Conservation (phyloP, 2,329 filamentous ascomycete species). For the Penicillium aurantiogriseum region DNA sequence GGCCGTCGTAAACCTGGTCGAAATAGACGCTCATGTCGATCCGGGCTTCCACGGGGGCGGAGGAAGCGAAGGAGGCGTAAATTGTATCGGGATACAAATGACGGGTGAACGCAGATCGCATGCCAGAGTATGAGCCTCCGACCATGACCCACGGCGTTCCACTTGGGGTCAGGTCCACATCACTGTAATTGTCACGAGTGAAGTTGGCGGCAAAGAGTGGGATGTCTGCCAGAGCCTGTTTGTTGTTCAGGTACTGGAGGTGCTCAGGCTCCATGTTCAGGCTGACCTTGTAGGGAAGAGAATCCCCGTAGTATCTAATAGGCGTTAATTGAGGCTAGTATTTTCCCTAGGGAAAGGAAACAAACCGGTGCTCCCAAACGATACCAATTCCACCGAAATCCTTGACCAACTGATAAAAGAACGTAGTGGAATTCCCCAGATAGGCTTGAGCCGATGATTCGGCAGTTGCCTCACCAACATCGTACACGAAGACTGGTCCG, state of each 20-base stretch:
- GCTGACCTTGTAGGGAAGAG: constrained; percentile 39
- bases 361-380: constrained; percentile 46
- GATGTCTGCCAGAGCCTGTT: constrained; percentile 47
- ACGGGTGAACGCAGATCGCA: constrained; percentile 45
- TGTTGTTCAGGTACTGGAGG: constrained; percentile 44
- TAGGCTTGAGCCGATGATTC: constrained; percentile 42
- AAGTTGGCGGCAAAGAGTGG: constrained; percentile 47
- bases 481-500: constrained; percentile 53
- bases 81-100: constrained; percentile 44
- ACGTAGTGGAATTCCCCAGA: constrained; percentile 29
- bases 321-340: constrained; percentile 3
- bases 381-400: constrained; percentile 42
- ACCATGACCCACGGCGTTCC: constrained; percentile 48
- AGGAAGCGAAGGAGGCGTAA: constrained; percentile 43
- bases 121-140: constrained; percentile 48
- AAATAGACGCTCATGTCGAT: constrained; percentile 54
- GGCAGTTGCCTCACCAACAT: constrained; percentile 48
- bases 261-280: constrained; percentile 39
- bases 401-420: constrained; percentile 33
- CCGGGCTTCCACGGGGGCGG: constrained; percentile 47
- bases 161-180: constrained; percentile 40
- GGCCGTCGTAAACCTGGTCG: constrained; percentile 50
- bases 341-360: background rate
- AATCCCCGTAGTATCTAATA: constrained; percentile 45
- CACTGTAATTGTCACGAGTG: constrained; percentile 29